phyloP scores from a whole-genome alignment of 345 rosid species.

The Geranium rotundifolium region DNA sequence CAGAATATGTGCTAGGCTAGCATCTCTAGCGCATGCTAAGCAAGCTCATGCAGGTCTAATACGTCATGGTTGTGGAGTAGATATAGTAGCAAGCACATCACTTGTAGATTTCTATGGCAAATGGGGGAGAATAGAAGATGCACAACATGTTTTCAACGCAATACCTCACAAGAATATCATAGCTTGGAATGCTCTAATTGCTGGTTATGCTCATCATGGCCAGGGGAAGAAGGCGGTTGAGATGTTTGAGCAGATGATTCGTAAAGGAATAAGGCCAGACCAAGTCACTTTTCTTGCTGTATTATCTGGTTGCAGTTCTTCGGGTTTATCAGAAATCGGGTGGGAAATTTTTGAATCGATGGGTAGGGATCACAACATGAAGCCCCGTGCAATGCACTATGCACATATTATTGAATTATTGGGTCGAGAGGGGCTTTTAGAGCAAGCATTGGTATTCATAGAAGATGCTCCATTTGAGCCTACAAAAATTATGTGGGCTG shows the following conservation, averaged over 20 bases:
- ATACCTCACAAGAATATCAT: slow-evolving; percentile 60
- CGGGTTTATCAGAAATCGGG: slow-evolving; percentile 54
- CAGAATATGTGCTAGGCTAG: slow-evolving; percentile 59
- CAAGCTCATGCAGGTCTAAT: slow-evolving; percentile 73
- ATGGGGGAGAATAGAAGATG: slow-evolving; percentile 85
- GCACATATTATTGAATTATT: slow-evolving; percentile 67
- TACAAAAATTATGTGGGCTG: slow-evolving; percentile 87
- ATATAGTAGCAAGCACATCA: slow-evolving; percentile 61
- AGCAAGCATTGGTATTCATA: slow-evolving; percentile 73
- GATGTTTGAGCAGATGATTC: slow-evolving; percentile 58
- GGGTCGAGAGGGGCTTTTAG: slow-evolving; percentile 70
- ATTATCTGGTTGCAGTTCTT: slow-evolving; percentile 64
- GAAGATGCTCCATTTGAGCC: slow-evolving; percentile 52
- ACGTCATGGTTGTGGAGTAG: slow-evolving; percentile 60
- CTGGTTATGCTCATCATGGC: slow-evolving; percentile 75
- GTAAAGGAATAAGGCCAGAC: slow-evolving; percentile 44
- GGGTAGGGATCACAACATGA: slow-evolving; percentile 48
- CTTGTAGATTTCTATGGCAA: slow-evolving; percentile 90
- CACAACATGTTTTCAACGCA: slow-evolving; percentile 50
- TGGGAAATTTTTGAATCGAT: slow-evolving; percentile 74
- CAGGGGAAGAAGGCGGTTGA: slow-evolving; percentile 55
- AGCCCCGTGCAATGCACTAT: slow-evolving; percentile 82
- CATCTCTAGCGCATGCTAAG: slow-evolving; percentile 56
- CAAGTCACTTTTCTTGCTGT: slow-evolving; percentile 74
- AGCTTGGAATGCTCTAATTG: slow-evolving; percentile 84